Evolutionary conservation across 179 eudicot genomes (phyloP).

Genomic region (Amaranthus tricolor): DNA sequence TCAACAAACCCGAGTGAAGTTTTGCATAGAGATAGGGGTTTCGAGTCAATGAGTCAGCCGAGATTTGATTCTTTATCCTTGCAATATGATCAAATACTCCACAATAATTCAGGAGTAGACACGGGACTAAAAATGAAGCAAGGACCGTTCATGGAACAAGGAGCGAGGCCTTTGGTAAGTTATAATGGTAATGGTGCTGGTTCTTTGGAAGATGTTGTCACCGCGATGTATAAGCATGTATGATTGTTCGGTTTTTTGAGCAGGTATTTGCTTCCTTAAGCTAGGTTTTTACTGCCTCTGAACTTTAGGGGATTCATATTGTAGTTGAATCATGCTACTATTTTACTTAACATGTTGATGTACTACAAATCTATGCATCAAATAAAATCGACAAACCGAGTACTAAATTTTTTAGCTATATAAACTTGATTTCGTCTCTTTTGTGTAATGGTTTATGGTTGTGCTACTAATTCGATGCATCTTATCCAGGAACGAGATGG

Average conservation of each 20-base stretch:
- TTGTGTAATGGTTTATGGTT: not conserved
- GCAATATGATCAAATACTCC: slow-evolving; percentile 29
- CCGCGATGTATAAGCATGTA: slow-evolving; percentile 44
- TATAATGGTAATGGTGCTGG: slow-evolving; percentile 36
- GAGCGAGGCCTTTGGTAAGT: slow-evolving; percentile 26
- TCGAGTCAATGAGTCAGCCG: slow-evolving; percentile 29
- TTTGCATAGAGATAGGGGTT: slow-evolving; percentile 18
- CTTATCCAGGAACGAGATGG: slow-evolving; percentile 31
- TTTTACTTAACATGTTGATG: not conserved
- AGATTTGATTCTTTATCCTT: slow-evolving; percentile 30
- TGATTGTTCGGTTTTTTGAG: slow-evolving; percentile 11
- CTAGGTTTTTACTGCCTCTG: not conserved
- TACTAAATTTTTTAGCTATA: too few species aligned
- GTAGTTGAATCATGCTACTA: not conserved
- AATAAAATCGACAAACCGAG: too few species aligned
- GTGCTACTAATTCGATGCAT: not conserved
- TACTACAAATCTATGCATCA: too few species aligned
- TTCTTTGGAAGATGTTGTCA: slow-evolving; percentile 63
- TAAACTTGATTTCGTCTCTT: not conserved
- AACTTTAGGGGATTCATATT: not conserved
- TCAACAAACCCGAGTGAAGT: slow-evolving; percentile 2
- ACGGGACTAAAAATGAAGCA: slow-evolving; percentile 30
- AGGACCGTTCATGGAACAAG: slow-evolving; percentile 32
- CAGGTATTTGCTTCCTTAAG: slow-evolving; percentile 21
- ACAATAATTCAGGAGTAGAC: slow-evolving; percentile 25